Conservation (phyloP, 2,329 filamentous ascomycete genomes). For the Aspergillus brunneoviolaceus region DNA sequence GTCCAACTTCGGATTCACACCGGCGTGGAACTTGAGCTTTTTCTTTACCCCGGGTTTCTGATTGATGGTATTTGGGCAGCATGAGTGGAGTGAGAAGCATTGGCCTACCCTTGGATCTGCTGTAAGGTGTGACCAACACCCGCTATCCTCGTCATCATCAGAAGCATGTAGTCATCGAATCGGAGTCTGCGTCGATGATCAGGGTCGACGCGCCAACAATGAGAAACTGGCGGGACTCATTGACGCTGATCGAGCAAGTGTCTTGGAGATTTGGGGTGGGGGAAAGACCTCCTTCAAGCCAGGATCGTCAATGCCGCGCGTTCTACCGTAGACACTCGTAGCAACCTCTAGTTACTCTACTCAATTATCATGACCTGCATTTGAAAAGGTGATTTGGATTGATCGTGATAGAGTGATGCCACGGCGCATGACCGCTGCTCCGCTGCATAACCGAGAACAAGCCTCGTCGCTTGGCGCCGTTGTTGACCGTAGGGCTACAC, state of each 20-base stretch:
- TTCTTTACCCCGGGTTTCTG: not conserved
- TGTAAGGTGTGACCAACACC: not conserved
- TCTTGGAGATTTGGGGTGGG: slow-evolving; percentile 9
- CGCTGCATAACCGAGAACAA: not conserved
- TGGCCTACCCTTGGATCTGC: not conserved
- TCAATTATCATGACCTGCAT: not conserved
- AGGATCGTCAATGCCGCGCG: slow-evolving; percentile 23
- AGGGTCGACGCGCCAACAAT: no score
- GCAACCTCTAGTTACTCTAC: not conserved
- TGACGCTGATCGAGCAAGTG: slow-evolving; percentile 6
- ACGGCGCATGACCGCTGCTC: not conserved
- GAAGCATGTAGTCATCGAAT: not conserved
- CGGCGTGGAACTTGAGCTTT: not conserved
- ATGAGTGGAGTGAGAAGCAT: not conserved
- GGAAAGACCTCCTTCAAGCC: slow-evolving; percentile 12
- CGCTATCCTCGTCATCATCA: not conserved
- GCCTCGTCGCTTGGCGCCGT: not conserved
- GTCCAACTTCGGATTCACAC: not conserved
- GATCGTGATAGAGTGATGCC: not conserved
- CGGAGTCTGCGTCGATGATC: not conserved
- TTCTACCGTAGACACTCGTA: slow-evolving; percentile 7
- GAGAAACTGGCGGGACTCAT: not conserved
- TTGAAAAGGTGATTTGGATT: not conserved
- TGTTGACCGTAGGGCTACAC: not conserved
- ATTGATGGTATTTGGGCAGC: not conserved